Base-by-base conservation (phyloP, 163 green algal species). In the Volvox carteri region DNA sequence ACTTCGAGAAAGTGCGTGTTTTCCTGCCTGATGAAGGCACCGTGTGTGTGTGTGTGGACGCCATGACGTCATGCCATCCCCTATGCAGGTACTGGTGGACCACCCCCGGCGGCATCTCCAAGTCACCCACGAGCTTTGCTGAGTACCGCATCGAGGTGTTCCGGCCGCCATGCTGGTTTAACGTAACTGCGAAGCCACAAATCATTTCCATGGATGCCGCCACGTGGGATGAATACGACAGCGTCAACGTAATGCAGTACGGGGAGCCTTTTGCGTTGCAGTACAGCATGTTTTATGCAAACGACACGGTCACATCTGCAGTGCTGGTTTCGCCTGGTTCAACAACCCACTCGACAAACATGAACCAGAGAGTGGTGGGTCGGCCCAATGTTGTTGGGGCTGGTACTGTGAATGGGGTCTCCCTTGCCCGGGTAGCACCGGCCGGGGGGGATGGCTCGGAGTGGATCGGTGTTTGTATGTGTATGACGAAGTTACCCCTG, bases 341-440 rank as follows among this genome's bases (percentile, higher is more conserved):
- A 35, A 78, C 62, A 18, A 91, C 87, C 18, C 87, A 91, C 87
- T 89, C 87, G 19, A 89, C 80, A 35, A 91, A 91, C 60, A 89
- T 89, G 80, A 76, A 91, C 80, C 87, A 91, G 74, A 58, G 86
- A 4, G 68, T 91, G 86, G 80, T 88, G 52, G 50, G 70, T 21
- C 12, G 70, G 56, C 9, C n/a, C n/a, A n/a, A n/a, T n/a, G n/a
- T n/a, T n/a, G n/a, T n/a, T n/a, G n/a, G n/a, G n/a, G n/a, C n/a
- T n/a, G n/a, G n/a, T n/a, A n/a, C n/a, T n/a, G n/a, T n/a, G n/a
- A n/a, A n/a, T n/a, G n/a, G n/a, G n/a, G n/a, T n/a, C n/a, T n/a
- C n/a, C n/a, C n/a, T n/a, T n/a, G n/a, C n/a, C n/a, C n/a, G n/a
- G n/a, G n/a, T n/a, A n/a, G n/a, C n/a, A n/a, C n/a, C n/a, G n/a